Percentiles rank a stretch among this genome's conserved stretches.
Conservation (phyloP, 148 eudicot species). For the Cornus suecica region DNA sequence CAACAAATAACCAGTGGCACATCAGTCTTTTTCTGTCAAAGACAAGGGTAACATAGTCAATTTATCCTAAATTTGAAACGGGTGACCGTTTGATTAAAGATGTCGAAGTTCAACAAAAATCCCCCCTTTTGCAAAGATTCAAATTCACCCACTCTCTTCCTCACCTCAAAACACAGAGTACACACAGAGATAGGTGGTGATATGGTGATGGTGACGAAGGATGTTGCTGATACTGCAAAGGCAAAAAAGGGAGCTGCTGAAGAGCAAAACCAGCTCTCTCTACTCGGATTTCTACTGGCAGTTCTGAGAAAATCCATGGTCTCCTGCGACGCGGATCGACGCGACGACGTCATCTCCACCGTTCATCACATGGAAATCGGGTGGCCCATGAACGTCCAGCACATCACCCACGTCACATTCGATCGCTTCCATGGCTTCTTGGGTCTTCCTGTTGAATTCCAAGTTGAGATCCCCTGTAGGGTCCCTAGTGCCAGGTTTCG, state of each 20-base stretch:
- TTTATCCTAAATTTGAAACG: conserved; percentile 4
- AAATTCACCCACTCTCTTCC: conserved; percentile 2
- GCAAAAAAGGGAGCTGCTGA: conserved; percentile 5
- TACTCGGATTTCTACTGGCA: conserved; percentile 38
- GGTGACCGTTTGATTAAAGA: conserved; percentile 15
- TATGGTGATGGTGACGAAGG: conserved; percentile 42
- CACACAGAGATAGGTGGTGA: conserved; percentile 29
- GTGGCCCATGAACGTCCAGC: conserved; percentile 92
- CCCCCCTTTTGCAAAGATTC: background rate
- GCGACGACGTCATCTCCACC: conserved; percentile 36
- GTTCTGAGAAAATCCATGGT: conserved; percentile 58
- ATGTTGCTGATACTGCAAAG: conserved; percentile 31
- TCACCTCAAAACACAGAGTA: background rate
- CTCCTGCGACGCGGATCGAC: conserved; percentile 41
- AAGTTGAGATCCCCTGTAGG: conserved; percentile 63
- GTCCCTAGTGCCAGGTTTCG: conserved; percentile 87
- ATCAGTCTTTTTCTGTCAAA: background rate
- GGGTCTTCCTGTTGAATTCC: conserved; percentile 79
- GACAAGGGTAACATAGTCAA: background rate
- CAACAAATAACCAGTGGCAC: background rate
- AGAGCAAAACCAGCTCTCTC: conserved; percentile 39
- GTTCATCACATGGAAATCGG: conserved; percentile 85
- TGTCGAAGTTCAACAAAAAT: background rate
- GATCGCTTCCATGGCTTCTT: conserved; percentile 82
- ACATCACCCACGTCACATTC: conserved; percentile 85